Evolutionary conservation across 768 basidiomycete genomes (phyloP).

Genomic region (Hebeloma cylindrosporum): DNA sequence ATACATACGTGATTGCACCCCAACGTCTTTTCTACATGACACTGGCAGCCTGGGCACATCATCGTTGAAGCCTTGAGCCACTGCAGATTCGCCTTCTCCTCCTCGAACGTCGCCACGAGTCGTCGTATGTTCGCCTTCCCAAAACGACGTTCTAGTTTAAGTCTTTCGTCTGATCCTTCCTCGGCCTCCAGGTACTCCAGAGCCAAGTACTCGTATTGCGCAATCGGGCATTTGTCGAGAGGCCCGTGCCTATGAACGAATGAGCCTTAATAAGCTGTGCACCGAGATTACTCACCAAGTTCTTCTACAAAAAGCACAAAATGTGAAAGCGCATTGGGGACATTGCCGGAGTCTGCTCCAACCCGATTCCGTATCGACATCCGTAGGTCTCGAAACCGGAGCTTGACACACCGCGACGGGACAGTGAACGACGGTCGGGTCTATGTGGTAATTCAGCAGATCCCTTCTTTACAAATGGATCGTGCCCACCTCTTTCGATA

Average conservation of each 20-base stretch:
- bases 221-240: slow-evolving; percentile 66
- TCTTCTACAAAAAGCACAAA: slow-evolving; percentile 79
- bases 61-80: slow-evolving; percentile 74
- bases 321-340: slow-evolving; percentile 67
- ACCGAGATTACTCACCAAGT: slow-evolving; percentile 57
- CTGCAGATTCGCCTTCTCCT: slow-evolving; percentile 71
- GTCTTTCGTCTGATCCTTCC: slow-evolving; percentile 50
- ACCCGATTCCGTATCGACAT: slow-evolving; percentile 49
- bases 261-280: slow-evolving; percentile 7
- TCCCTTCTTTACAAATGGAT: slow-evolving; percentile 8
- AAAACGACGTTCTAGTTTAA: slow-evolving; percentile 57
- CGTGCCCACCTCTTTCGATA: slow-evolving; percentile 61
- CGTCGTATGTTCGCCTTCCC: slow-evolving; percentile 60
- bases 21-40: slow-evolving; percentile 70
- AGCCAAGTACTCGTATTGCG: slow-evolving; percentile 63
- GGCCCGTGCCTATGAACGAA: slow-evolving; percentile 73
- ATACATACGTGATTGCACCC: slow-evolving; percentile 87
- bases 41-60: slow-evolving; percentile 70
- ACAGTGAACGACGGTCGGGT: slow-evolving; percentile 66
- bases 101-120: slow-evolving; percentile 62
- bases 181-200: slow-evolving; percentile 62
- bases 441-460: slow-evolving; percentile 1
- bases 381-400: slow-evolving; percentile 62
- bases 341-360: slow-evolving; percentile 79
- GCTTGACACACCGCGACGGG: slow-evolving; percentile 80